Conservation (phyloP, 1,284 basidiomycete genomes). For the Volvariella volvacea region DNA sequence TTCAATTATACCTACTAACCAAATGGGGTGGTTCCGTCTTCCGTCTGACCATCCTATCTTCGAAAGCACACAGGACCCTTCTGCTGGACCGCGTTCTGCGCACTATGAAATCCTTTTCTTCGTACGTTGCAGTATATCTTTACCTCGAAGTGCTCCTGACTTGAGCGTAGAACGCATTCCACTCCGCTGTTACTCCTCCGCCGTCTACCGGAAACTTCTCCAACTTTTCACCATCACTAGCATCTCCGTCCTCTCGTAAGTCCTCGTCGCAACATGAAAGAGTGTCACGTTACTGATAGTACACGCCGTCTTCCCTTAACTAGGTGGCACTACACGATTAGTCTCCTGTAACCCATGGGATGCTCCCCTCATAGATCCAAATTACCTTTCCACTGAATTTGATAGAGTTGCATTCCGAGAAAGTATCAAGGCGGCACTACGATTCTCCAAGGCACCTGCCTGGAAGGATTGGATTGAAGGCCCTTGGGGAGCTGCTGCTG, state of each 20-base stretch:
- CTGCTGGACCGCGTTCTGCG: constrained; percentile 25
- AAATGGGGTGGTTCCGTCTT: constrained; percentile 20
- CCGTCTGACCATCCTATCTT: constrained; percentile 23
- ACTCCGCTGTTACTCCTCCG: too few relatives aligned
- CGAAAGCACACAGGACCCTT: constrained; percentile 22
- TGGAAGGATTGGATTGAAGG: background rate
- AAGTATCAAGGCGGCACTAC: background rate
- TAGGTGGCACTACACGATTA: constrained; percentile 4
- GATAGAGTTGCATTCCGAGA: background rate
- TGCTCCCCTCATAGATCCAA: background rate
- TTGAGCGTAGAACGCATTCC: too few relatives aligned
- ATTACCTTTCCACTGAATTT: background rate
- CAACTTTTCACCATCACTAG: too few relatives aligned
- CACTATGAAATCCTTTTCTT: constrained; percentile 22
- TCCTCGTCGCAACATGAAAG: too few relatives aligned
- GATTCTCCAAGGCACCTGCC: background rate
- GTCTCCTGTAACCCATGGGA: background rate
- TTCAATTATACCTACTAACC: background rate
- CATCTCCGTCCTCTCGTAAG: too few relatives aligned
- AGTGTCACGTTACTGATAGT: too few relatives aligned
- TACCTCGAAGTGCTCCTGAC: background rate
- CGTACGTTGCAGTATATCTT: constrained; percentile 13
- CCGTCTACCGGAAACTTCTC: too few relatives aligned
- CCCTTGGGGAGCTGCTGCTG: background rate
- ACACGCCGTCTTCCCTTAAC: background rate